Conservation (phyloP, 2,329 filamentous ascomycete species). For the Phialophora expanda region DNA sequence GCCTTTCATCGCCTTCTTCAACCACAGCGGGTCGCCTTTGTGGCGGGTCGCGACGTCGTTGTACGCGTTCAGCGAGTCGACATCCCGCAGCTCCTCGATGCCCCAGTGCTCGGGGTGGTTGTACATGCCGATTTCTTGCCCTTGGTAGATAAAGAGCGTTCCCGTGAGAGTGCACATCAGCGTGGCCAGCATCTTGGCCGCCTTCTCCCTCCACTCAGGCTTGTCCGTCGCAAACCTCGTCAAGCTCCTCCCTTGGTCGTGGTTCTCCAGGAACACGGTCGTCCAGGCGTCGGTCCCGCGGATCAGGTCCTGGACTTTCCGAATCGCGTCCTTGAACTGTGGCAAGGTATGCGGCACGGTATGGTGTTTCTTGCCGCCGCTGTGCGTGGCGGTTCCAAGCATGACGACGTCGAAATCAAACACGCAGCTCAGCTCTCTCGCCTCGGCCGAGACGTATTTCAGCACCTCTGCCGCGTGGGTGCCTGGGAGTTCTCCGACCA, state of each 20-base stretch:
- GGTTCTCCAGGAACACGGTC: constrained; percentile 69
- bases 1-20: constrained; percentile 59
- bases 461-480: constrained; percentile 57
- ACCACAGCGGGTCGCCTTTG: constrained; percentile 46
- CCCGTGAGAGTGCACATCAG: constrained; percentile 61
- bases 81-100: constrained; percentile 46
- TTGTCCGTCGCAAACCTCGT: constrained; percentile 59
- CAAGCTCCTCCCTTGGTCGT: constrained; percentile 66
- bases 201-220: constrained; percentile 56
- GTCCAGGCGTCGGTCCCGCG: constrained; percentile 65
- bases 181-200: constrained; percentile 65
- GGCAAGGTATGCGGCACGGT: constrained; percentile 46
- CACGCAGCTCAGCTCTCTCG: constrained; percentile 70
- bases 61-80: constrained; percentile 49
- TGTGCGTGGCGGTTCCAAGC: constrained; percentile 29
- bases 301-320: constrained; percentile 63
- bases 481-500: constrained; percentile 65
- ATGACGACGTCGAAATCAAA: constrained; percentile 69
- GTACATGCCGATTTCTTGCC: constrained; percentile 63
- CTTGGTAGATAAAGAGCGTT: constrained; percentile 63
- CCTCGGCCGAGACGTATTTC: constrained; percentile 54
- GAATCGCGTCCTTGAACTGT: constrained; percentile 59
- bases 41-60: constrained; percentile 46
- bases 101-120: constrained; percentile 58
- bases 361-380: constrained; percentile 37